Evolutionary conservation across 2,329 filamentous ascomycete genomes (phyloP).

Genomic region (Colletotrichum truncatum): DNA sequence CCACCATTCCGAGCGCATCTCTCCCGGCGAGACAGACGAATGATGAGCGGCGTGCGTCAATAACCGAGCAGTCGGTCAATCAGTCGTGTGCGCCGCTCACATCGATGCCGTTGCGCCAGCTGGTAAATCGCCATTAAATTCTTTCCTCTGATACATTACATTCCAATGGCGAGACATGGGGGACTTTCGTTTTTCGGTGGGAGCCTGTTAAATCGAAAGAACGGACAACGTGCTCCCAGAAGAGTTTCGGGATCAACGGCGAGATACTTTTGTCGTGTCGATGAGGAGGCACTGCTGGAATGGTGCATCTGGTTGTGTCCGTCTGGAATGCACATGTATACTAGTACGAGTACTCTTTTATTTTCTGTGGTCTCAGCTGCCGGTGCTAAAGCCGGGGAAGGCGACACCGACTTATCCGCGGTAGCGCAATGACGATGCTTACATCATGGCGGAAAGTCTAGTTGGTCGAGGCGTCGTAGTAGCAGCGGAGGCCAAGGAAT

Average conservation of each 20-base stretch:
- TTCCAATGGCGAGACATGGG: slow-evolving; percentile 21
- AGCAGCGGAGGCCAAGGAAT: not conserved
- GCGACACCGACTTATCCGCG: not conserved
- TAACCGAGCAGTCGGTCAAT: slow-evolving; percentile 1
- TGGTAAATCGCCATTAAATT: not conserved
- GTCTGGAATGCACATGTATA: too few species aligned
- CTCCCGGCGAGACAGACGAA: not conserved
- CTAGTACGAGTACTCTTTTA: too few species aligned
- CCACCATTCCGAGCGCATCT: not conserved
- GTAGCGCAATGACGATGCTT: slow-evolving; percentile 14
- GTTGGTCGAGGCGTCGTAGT: not conserved
- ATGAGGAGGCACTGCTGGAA: not conserved
- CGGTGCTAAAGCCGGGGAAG: slow-evolving; percentile 11
- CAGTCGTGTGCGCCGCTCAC: not conserved
- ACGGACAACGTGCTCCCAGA: slow-evolving; percentile 15
- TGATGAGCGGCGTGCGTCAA: not conserved
- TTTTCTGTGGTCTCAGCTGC: slow-evolving; percentile 14
- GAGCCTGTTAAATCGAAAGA: slow-evolving; percentile 19
- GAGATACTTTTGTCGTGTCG: slow-evolving; percentile 15
- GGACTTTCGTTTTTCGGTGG: not conserved
- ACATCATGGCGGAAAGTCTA: slow-evolving; percentile 20
- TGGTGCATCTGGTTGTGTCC: not conserved
- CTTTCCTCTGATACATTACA: slow-evolving; percentile 16
- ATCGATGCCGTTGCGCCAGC: not conserved
- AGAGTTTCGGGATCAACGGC: slow-evolving; percentile 26